Conservation (phyloP, 1,284 basidiomycete genomes). For the Ustilago vetiveriae region DNA sequence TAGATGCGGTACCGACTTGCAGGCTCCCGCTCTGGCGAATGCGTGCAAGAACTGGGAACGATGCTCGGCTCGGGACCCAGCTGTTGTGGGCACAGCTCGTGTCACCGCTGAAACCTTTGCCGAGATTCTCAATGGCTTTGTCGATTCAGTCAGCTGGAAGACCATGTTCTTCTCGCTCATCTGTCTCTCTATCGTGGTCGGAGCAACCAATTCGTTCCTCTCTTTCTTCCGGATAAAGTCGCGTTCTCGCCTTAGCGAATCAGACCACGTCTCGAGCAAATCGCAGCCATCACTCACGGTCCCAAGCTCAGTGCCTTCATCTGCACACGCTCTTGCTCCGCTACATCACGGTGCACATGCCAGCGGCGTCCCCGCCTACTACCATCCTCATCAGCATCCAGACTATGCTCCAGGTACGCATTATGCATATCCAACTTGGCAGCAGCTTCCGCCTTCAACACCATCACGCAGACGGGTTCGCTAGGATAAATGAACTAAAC, state of each 20-base stretch:
- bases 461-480: slow-evolving; percentile 27
- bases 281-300: slow-evolving; percentile 5
- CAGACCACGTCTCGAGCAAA: slow-evolving; percentile 3
- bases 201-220: slow-evolving; percentile 62
- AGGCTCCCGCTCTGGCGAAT: slow-evolving; percentile 56
- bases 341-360: slow-evolving; percentile 6
- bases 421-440: slow-evolving; percentile 27
- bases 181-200: slow-evolving; percentile 59
- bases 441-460: slow-evolving; percentile 27
- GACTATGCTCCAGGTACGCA: slow-evolving; percentile 9
- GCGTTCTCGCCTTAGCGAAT: slow-evolving; percentile 10
- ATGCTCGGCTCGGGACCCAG: slow-evolving; percentile 95
- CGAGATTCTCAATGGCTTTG: slow-evolving; percentile 93
- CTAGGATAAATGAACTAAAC: not conserved
- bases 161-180: slow-evolving; percentile 74
- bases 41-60: slow-evolving; percentile 76
- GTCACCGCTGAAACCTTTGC: slow-evolving; percentile 94
- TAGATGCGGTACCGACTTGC: slow-evolving; percentile 57
- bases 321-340: slow-evolving; percentile 2
- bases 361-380: slow-evolving; percentile 17
- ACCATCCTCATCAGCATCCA: slow-evolving; percentile 19
- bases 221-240: slow-evolving; percentile 62
- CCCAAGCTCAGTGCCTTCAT: not conserved
- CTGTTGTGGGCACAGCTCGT: slow-evolving; percentile 84
- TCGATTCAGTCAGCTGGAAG: slow-evolving; percentile 96